A percentile compares a stretch with the other conserved stretches of the same genome.
Conservation (phyloP, 768 basidiomycete genomes). For the Dentipellis fragilis region DNA sequence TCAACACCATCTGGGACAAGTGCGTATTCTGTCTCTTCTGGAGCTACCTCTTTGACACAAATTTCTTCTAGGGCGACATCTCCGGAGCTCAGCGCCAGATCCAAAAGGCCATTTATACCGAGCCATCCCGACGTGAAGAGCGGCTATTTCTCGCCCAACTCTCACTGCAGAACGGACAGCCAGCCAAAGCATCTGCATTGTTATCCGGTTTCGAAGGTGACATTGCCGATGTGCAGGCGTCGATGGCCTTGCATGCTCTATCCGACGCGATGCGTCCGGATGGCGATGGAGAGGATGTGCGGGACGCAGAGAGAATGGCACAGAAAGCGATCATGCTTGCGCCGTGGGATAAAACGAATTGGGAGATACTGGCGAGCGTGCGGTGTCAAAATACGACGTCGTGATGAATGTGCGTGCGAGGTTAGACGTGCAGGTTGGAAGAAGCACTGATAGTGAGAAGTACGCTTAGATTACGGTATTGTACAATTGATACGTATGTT, state of each 20-base stretch:
- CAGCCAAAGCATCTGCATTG: conserved; percentile 35
- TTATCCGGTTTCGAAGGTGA: conserved; percentile 24
- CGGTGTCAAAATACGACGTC: conserved; percentile 13
- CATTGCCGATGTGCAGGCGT: conserved; percentile 28
- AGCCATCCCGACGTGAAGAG: conserved; percentile 40
- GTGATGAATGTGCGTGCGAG: too few relatives aligned
- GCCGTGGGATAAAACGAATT: conserved; percentile 41
- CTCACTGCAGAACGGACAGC: conserved; percentile 37
- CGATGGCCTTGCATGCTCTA: conserved; percentile 42
- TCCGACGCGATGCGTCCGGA: conserved; percentile 18
- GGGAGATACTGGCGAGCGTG: conserved; percentile 54
- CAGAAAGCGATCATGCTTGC: conserved; percentile 57
- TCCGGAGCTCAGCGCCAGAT: conserved; percentile 21
- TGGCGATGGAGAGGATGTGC: conserved; percentile 3
- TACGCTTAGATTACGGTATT: too few relatives aligned
- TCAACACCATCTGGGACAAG: conserved; percentile 67
- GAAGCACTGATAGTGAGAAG: too few relatives aligned
- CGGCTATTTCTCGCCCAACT: conserved; percentile 48
- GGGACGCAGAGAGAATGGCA: conserved; percentile 29
- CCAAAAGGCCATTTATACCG: conserved; percentile 46
- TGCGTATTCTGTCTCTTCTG: conserved; percentile 21
- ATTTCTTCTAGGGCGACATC: conserved; percentile 31
- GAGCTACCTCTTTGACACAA: not conserved
- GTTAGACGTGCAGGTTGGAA: too few relatives aligned
- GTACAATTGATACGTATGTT: too few relatives aligned